These are phyloP conservation scores for Apiospora kogelbergensis DNA, from an alignment of 2,329 filamentous ascomycete genomes.

Conservation along the genomic window DNA sequence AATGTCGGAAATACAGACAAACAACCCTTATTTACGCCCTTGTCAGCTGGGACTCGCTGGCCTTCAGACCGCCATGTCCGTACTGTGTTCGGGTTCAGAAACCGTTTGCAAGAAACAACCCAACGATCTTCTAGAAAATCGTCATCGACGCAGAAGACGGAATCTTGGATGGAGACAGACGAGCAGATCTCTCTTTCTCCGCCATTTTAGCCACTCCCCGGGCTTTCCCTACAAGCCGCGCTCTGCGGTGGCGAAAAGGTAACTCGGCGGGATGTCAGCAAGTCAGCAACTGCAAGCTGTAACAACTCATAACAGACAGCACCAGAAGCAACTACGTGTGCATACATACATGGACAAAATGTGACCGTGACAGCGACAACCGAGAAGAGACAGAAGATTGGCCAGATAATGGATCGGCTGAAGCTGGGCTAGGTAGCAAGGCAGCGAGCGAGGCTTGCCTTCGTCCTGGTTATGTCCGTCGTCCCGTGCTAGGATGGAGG, in stretches of 20 bases:
- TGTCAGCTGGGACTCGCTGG: not conserved
- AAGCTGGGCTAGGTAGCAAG: not conserved
- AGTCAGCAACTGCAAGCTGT: not conserved
- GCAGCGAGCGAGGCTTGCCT: not conserved
- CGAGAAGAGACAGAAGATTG: not conserved
- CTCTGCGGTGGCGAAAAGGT: not conserved
- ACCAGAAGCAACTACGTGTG: not conserved
- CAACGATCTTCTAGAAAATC: not conserved
- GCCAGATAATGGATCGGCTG: not conserved
- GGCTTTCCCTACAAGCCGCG: not conserved
- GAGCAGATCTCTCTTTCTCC: not conserved
- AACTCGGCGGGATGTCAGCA: not conserved
- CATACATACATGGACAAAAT: not conserved
- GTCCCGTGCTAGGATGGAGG: not conserved
- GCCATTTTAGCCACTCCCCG: not conserved
- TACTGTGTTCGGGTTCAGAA: not conserved
- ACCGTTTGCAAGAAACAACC: not conserved
- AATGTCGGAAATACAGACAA: not conserved
- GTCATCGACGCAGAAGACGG: not conserved
- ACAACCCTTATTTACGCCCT: not conserved
- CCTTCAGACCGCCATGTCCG: not conserved
- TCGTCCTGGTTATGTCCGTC: not conserved
- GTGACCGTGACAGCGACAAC: not conserved
- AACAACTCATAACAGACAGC: not conserved
- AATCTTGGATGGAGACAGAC: not conserved